Percentiles rank a stretch among this genome's conserved stretches.
These are phyloP conservation scores for Pochonia chlamydosporia DNA, from an alignment of 2,329 filamentous ascomycete species.

Conservation along the genomic window DNA sequence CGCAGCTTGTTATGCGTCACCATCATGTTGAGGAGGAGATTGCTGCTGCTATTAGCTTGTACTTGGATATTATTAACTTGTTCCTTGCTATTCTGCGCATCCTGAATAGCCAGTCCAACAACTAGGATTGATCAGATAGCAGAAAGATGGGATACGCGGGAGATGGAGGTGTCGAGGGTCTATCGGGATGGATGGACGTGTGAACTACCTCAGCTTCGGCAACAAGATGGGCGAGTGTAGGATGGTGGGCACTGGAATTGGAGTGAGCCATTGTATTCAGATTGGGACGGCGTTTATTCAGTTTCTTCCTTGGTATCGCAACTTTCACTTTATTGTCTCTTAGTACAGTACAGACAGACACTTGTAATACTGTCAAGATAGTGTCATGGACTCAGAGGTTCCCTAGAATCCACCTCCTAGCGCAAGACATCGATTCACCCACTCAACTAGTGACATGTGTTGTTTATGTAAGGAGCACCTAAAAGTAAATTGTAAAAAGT, in stretches of 20 bases:
- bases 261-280: not conserved
- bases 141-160: not conserved
- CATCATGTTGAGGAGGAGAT: constrained; percentile 99
- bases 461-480: no score
- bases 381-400: no score
- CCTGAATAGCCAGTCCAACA: constrained; percentile 91
- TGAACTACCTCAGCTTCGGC: no score
- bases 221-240: not conserved
- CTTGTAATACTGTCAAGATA: not conserved
- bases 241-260: not conserved
- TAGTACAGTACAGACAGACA: no score
- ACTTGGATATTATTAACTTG: constrained; percentile 93
- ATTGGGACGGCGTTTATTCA: not conserved
- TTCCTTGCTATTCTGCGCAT: constrained; percentile 95
- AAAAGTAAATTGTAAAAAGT: constrained; percentile 26
- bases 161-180: not conserved
- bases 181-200: no score
- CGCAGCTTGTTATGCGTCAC: constrained; percentile 89
- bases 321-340: no score
- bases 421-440: no score
- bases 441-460: no score
- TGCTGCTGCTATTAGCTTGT: constrained; percentile 87
- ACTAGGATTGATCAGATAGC: constrained; percentile 45
- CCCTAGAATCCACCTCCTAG: no score
- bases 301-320: not conserved